Evolutionary conservation across 2,329 filamentous ascomycete species (phyloP).

Genomic region (Blastomyces emzantsi): DNA sequence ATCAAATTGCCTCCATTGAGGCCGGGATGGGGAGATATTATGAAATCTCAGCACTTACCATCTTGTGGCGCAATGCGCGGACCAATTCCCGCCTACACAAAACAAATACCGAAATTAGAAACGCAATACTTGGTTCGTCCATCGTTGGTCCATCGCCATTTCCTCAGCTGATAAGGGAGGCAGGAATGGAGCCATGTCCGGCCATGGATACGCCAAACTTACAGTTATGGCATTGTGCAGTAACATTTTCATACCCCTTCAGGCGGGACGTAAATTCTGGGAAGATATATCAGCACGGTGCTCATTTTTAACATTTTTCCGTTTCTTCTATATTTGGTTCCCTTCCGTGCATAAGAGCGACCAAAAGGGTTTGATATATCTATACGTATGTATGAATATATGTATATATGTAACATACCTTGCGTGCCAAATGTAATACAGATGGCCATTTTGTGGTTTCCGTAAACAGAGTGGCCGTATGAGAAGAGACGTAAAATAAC

Average conservation of each 20-base stretch:
- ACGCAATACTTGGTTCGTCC: background rate
- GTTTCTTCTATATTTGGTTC: background rate
- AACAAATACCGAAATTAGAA: background rate
- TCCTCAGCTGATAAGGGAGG: background rate
- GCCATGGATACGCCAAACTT: background rate
- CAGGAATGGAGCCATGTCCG: background rate
- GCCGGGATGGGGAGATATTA: background rate
- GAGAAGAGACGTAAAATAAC: background rate
- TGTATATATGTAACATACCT: slow-evolving; percentile 12
- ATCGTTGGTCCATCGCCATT: background rate
- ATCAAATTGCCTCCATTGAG: background rate
- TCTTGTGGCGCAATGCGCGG: slow-evolving; percentile 26
- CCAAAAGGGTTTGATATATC: background rate
- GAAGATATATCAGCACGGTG: background rate
- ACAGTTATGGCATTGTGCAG: slow-evolving; percentile 31
- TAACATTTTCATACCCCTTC: slow-evolving; percentile 29
- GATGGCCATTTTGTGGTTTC: slow-evolving; percentile 19
- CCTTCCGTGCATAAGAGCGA: background rate
- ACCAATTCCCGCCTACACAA: slow-evolving; percentile 27
- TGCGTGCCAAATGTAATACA: slow-evolving; percentile 25
- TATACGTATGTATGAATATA: background rate
- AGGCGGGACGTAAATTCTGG: slow-evolving; percentile 28
- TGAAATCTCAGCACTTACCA: slow-evolving; percentile 19
- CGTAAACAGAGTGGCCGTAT: background rate
- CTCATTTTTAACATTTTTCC: background rate